A percentile compares a stretch with the other conserved stretches of the same genome.
phyloP scores from a whole-genome alignment of 2,329 filamentous ascomycete species.

The Aspergillus fumigatiaffinis region DNA sequence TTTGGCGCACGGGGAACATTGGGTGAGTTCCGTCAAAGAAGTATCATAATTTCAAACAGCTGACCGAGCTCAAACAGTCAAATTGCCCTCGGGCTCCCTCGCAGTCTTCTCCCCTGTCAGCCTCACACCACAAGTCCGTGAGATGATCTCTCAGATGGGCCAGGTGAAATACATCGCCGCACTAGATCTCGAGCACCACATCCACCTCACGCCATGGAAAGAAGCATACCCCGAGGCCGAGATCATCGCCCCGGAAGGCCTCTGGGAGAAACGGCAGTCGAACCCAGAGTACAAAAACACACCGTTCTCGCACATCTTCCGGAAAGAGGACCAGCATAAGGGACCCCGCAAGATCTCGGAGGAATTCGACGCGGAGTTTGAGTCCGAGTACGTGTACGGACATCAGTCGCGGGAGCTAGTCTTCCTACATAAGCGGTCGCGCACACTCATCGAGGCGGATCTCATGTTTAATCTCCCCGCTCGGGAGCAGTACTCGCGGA shows the following conservation, averaged over 20 bases:
- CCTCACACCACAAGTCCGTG: conserved; percentile 69
- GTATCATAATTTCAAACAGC: background rate
- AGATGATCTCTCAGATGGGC: conserved; percentile 59
- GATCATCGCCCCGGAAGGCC: conserved; percentile 76
- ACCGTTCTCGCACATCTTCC: conserved; percentile 67
- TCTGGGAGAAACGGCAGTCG: conserved; percentile 74
- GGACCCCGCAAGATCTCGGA: conserved; percentile 53
- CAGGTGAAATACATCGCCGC: conserved; percentile 82
- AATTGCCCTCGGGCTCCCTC: conserved; percentile 70
- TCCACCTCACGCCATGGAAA: conserved; percentile 85
- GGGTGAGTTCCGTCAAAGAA: conserved; percentile 47
- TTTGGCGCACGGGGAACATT: conserved; percentile 85
- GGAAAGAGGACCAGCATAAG: conserved; percentile 48
- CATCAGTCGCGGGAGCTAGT: conserved; percentile 85
- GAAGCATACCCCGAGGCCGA: conserved; percentile 71
- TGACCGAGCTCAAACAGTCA: conserved; percentile 52
- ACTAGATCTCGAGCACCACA: conserved; percentile 89
- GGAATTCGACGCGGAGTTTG: conserved; percentile 85
- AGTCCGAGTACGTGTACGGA: conserved; percentile 75
- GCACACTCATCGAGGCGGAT: conserved; percentile 82
- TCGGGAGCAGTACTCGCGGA: conserved; percentile 71
- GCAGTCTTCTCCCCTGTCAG: conserved; percentile 90
- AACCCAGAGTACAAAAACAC: conserved; percentile 54
- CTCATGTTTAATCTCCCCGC: conserved; percentile 88
- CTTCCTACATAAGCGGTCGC: conserved; percentile 75